Evolutionary conservation across 2,329 filamentous ascomycete genomes (phyloP).

Genomic region (Hypoxylon sp.): DNA sequence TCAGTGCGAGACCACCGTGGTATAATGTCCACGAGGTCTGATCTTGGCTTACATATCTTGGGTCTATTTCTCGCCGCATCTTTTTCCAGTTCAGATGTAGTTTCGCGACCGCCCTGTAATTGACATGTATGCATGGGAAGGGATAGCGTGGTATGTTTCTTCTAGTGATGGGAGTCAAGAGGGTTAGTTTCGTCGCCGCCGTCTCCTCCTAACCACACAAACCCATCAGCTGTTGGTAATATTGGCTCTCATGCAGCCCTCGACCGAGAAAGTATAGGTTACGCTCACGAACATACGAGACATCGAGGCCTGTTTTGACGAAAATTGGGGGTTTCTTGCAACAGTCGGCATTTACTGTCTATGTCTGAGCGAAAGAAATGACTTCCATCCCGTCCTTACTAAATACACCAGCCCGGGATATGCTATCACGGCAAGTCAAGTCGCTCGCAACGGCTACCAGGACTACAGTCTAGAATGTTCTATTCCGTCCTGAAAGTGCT

Average conservation of each 20-base stretch:
- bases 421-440: neutral
- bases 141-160: neutral
- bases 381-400: neutral
- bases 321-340: no score
- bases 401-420: neutral
- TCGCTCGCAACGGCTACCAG: neutral
- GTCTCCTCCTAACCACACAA: no score
- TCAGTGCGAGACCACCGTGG: slow-evolving; percentile 13
- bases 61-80: slow-evolving; percentile 13
- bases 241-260: no score
- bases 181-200: neutral
- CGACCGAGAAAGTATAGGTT: no score
- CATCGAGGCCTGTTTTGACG: no score
- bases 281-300: no score
- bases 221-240: no score
- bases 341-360: slow-evolving; percentile 8
- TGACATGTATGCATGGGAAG: neutral
- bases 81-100: neutral
- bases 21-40: slow-evolving; percentile 2
- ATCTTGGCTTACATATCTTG: slow-evolving; percentile 5
- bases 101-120: slow-evolving; percentile 1
- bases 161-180: neutral
- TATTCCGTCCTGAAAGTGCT: neutral
- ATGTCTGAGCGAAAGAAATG: neutral
- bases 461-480: slow-evolving; percentile 8